These are phyloP conservation scores for Penicillium fuscoglaucum DNA, from an alignment of 2,329 filamentous ascomycete genomes.

Conservation along the genomic window DNA sequence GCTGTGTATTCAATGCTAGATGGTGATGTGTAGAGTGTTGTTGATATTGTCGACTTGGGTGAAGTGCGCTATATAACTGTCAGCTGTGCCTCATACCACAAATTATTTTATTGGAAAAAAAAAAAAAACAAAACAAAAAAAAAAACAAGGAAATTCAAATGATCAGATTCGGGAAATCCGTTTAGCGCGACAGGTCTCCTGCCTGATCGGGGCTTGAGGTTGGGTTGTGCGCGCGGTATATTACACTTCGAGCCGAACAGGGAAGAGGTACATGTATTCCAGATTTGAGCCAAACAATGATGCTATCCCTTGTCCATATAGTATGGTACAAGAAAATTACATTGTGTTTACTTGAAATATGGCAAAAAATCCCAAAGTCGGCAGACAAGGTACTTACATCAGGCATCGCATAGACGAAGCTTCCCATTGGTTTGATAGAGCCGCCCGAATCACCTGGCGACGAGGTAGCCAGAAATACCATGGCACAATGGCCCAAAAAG, in stretches of 20 bases:
- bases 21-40: slow-evolving; percentile 71
- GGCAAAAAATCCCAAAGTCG: not conserved
- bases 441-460: slow-evolving; percentile 45
- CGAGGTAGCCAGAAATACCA: slow-evolving; percentile 60
- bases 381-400: slow-evolving; percentile 60
- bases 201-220: not conserved
- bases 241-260: not conserved
- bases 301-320: not conserved
- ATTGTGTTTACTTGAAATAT: not conserved
- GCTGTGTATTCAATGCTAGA: slow-evolving; percentile 82
- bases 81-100: not conserved
- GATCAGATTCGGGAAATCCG: not conserved
- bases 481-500: slow-evolving; percentile 52
- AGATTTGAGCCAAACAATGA: not conserved
- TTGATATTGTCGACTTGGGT: slow-evolving; percentile 64
- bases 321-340: not conserved
- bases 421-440: slow-evolving; percentile 65
- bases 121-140: not conserved
- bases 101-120: not conserved
- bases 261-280: not conserved
- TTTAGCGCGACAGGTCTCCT: not conserved
- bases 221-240: not conserved
- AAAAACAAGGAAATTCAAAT: not conserved
- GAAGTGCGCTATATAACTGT: slow-evolving; percentile 37
- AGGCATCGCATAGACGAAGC: slow-evolving; percentile 90